Percentiles rank a stretch among this genome's conserved stretches.
Evolutionary conservation across 306 rosid species (phyloP).

Genomic region (Lathyrus aphaca): DNA sequence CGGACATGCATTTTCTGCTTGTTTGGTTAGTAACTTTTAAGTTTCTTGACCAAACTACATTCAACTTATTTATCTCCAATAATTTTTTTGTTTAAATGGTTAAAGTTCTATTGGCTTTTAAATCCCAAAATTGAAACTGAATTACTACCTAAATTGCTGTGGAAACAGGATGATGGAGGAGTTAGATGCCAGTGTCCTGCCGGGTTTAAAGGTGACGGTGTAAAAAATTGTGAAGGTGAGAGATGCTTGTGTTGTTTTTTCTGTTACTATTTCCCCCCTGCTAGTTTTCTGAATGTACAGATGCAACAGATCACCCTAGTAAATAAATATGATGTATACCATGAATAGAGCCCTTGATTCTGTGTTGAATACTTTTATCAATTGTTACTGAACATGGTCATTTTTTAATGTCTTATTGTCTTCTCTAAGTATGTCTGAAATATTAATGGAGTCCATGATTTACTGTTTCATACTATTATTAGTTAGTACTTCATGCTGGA

Average conservation of each 20-base stretch:
- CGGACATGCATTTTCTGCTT: slow-evolving; percentile 89
- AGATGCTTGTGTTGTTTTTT: slow-evolving; percentile 1
- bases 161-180: slow-evolving; percentile 69
- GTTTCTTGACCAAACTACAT: slow-evolving; percentile 13
- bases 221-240: slow-evolving; percentile 81
- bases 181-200: slow-evolving; percentile 77
- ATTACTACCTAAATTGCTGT: slow-evolving; percentile 18
- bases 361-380: slow-evolving; percentile 9
- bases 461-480: neutral
- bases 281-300: neutral
- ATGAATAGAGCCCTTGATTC: slow-evolving; percentile 19
- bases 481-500: slow-evolving; percentile 1
- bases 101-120: slow-evolving; percentile 20
- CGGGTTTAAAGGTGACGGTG: slow-evolving; percentile 87
- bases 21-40: slow-evolving; percentile 56
- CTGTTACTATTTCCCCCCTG: neutral
- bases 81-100: neutral
- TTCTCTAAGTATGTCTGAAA: slow-evolving; percentile 3
- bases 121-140: slow-evolving; percentile 26
- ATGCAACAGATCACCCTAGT: neutral
- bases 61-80: neutral
- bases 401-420: slow-evolving; percentile 25
- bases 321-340: slow-evolving; percentile 13
- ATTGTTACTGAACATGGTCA: slow-evolving; percentile 14
- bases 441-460: neutral